Evolutionary conservation across 306 rosid species (phyloP), one percentile per base, ranked within the genome.

Genomic region (Cyclanthera cordifolia): DNA sequence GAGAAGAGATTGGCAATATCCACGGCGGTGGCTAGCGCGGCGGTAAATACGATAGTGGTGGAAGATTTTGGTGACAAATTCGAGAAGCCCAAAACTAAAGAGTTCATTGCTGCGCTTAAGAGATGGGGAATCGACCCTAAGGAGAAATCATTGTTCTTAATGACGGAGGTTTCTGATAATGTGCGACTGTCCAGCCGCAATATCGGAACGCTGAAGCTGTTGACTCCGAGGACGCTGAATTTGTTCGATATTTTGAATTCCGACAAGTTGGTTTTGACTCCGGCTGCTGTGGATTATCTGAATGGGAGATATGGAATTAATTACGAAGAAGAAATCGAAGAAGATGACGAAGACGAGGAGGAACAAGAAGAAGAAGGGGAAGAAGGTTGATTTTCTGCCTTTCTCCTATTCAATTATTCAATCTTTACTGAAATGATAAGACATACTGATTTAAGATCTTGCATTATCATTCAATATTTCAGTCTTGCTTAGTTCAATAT

Each of bases 41-140:
- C 84, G 0, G 83, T 63, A 70, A 86, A 81, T n/a, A 79, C 96
- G 3, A 50, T 90, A 0, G 99, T 86, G 16, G 99, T 90, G 76
- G 96, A 90, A 76, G 96, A 93, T 32, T 93, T 90, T 14, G 83
- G 67, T 11, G 84, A 72, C 6, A 82, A 82, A 81, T 93, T 93
- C 28, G 87, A 83, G 87, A 83, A 55, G 80, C 94, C 96, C n/a
- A 82, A 67, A 83, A 93, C 96, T 71, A 93, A 79, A 77, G 96
- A 87, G 49, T 93, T 93, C 70, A 75, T 93, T 0, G 90, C 75
- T 23, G 99, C 99, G 11, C 39, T 93, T 86, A 85, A 65, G 77
- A 63, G 99, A 65, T 93, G 99, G 99, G 99, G 96, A 28, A 57
- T 93, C 1, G 95, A 93, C n/a, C 96, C 99, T 5, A 83, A 72